Evolutionary conservation across 805 yeast genomes (phyloP).

Genomic region (Kodamaea sagamina): DNA sequence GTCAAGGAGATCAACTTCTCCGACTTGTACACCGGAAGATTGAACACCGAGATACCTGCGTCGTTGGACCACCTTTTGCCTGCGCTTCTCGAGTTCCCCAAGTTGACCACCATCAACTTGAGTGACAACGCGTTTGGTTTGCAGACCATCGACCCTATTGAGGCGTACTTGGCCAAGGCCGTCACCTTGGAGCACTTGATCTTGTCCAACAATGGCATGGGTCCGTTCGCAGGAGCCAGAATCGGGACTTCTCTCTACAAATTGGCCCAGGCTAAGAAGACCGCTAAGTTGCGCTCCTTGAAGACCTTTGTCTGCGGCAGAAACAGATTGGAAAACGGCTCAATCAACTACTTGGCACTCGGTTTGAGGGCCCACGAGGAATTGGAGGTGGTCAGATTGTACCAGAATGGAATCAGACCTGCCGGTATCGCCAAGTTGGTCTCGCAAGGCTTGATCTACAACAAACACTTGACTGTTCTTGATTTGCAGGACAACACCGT

Average conservation of each 20-base stretch:
- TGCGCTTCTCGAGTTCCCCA: slow-evolving; percentile 66
- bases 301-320: slow-evolving; percentile 95
- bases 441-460: slow-evolving; percentile 65
- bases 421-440: slow-evolving; percentile 80
- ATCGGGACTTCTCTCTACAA: slow-evolving; percentile 83
- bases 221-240: slow-evolving; percentile 95
- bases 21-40: slow-evolving; percentile 92
- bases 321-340: slow-evolving; percentile 95
- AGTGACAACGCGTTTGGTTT: slow-evolving; percentile 97
- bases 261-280: slow-evolving; percentile 64
- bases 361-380: slow-evolving; percentile 81
- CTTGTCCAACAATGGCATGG: slow-evolving; percentile 94
- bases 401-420: slow-evolving; percentile 97
- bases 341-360: slow-evolving; percentile 78
- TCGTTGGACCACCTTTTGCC: slow-evolving; percentile 74
- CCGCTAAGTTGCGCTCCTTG: slow-evolving; percentile 52
- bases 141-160: slow-evolving; percentile 89
- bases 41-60: slow-evolving; percentile 91
- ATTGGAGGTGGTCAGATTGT: slow-evolving; percentile 72
- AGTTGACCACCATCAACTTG: slow-evolving; percentile 72
- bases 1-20: slow-evolving; percentile 77
- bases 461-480: slow-evolving; percentile 61
- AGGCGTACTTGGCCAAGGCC: slow-evolving; percentile 72
- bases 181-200: slow-evolving; percentile 81
- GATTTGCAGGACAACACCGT: slow-evolving; percentile 97